Percentiles rank a stretch among this genome's conserved stretches.
Conservation (phyloP, 495 filamentous ascomycete species). For the Penicillium ucsense region DNA sequence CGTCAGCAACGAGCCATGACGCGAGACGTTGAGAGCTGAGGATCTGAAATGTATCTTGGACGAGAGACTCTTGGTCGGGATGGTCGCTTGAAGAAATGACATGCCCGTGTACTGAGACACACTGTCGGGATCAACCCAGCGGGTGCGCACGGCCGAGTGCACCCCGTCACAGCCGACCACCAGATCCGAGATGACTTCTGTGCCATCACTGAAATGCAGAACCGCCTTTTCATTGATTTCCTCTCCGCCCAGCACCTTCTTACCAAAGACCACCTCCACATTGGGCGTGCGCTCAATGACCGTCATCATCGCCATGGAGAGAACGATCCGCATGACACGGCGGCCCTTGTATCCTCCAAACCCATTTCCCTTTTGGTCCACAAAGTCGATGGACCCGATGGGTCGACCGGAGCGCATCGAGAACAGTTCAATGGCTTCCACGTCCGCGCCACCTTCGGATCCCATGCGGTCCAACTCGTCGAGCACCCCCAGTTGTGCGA, state of each 20-base stretch:
- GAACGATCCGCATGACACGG: constrained; percentile 37
- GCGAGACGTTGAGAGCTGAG: constrained; percentile 41
- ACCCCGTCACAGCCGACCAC: constrained; percentile 56
- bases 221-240: constrained; percentile 32
- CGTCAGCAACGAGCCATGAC: constrained; percentile 44
- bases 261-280: constrained; percentile 30
- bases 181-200: constrained; percentile 38
- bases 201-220: constrained; percentile 42
- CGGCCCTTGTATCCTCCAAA: constrained; percentile 37
- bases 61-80: constrained; percentile 20
- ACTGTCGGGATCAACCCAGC: constrained; percentile 41
- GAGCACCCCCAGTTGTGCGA: constrained; percentile 46
- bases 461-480: constrained; percentile 34
- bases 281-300: constrained; percentile 31
- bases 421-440: constrained; percentile 44
- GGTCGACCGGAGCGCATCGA: constrained; percentile 40
- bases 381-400: constrained; percentile 37
- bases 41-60: constrained; percentile 34
- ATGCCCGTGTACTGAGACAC: constrained; percentile 46
- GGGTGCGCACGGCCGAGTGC: constrained; percentile 45
- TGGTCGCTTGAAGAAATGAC: constrained; percentile 43
- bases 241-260: constrained; percentile 28
- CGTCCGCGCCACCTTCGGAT: constrained; percentile 30
- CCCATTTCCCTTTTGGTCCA: constrained; percentile 25
- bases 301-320: constrained; percentile 37